These are phyloP conservation scores for Saccharum hybrid DNA, from an alignment of 202 grass and related monocot species.

Conservation along the genomic window DNA sequence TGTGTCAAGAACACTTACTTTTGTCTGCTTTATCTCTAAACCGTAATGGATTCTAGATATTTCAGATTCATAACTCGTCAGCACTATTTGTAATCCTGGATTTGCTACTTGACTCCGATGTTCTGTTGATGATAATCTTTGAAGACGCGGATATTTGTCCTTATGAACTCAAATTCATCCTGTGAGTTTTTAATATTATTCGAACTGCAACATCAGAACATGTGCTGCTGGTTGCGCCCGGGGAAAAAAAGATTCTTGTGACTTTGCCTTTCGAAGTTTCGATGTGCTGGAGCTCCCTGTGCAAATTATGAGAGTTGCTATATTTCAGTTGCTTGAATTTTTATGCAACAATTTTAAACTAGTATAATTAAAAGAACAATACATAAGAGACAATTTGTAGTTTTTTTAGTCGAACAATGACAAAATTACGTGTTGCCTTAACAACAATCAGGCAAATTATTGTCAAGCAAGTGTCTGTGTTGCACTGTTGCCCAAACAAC, in stretches of 20 bases:
- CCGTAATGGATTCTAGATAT: background rate
- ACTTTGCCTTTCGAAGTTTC: background rate
- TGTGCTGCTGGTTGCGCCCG: background rate
- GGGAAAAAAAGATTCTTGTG: background rate
- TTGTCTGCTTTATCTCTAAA: constrained; percentile 20
- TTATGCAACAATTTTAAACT: too few relatives aligned
- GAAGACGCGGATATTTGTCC: background rate
- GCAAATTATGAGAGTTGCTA: too few relatives aligned
- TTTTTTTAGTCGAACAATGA: too few relatives aligned
- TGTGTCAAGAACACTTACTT: too few relatives aligned
- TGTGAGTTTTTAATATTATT: background rate
- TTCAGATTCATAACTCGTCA: constrained; percentile 8
- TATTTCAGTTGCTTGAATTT: too few relatives aligned
- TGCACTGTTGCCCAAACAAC: too few relatives aligned
- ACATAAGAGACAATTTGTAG: too few relatives aligned
- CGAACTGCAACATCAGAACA: background rate
- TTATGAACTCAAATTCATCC: background rate
- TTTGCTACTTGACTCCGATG: background rate
- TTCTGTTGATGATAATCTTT: constrained; percentile 6
- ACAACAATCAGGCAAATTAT: too few relatives aligned
- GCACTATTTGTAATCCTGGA: constrained; percentile 2
- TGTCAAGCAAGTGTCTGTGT: too few relatives aligned
- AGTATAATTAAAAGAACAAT: too few relatives aligned
- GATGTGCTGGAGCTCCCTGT: background rate
- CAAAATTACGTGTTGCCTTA: too few relatives aligned